Evolutionary conservation across 2,329 filamentous ascomycete genomes (phyloP), one percentile per base, ranked within the genome.

Genomic region (Tolypocladium tropicale): DNA sequence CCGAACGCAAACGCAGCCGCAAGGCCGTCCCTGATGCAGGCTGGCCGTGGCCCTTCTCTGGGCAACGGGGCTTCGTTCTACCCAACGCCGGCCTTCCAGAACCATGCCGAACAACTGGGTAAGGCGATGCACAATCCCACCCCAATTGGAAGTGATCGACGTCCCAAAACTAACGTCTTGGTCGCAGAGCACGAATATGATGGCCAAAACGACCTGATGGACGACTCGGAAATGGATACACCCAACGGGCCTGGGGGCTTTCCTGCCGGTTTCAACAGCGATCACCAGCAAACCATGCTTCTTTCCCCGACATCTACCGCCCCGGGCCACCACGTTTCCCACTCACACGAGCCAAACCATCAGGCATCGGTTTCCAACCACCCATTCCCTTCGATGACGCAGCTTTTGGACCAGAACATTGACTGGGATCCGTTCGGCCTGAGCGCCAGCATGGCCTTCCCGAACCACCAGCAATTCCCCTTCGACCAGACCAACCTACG

Each of bases 111-210:
- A 73, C 90, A 96, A 78, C 84, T 97, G 72, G 93, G 93, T 88
- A 90, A 89, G 91, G 79, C 80, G 14, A 14, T 18, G 4, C n/a
- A n/a, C n/a, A 18, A 33, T 12, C 28, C 28, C 2, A 18, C 4
- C 6, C 18, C 12, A 18, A 11, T 6, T 6, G 18, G 25, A 28
- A n/a, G 5, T 21, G 28, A 23, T n/a, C n/a, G 37, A 39, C 37
- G 30, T 72, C 66, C 65, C 25, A 14, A 32, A 33, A 18, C 41
- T 41, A 30, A 51, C 25, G 18, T 4, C 6, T 4, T 23, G n/a
- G 12, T 28, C 80, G 78, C 77, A 96, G 93, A 97, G 77, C 91
- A 95, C 80, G 93, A 97, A 78, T 97, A 96, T 75, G 92, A 96
- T 71, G 88, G 90, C 55, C 89, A 90, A 74, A 83, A 83, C 70